Base-by-base conservation (phyloP, 2,329 filamentous ascomycete genomes). In the Westerdykella sp. region DNA sequence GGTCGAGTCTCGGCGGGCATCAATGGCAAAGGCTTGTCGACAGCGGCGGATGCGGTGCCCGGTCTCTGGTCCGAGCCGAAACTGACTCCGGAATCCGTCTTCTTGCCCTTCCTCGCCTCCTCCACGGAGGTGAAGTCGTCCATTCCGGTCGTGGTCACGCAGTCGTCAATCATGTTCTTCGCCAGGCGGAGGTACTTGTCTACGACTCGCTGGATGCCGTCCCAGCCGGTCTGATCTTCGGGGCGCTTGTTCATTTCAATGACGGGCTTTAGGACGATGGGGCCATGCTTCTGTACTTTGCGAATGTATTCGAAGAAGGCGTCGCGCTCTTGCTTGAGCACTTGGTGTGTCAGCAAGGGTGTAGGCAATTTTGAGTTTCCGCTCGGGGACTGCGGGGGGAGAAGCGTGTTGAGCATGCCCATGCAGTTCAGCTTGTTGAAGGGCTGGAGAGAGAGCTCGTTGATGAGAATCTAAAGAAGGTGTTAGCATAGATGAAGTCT, bases 381-480 rank as follows among this genome's bases (percentile, higher is more conserved):
- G 14, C 69, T 69, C 13, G 65, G 62, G 35, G 70, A 69, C 34
- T 75, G 69, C 2, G 81, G 79, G 6, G 81, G 81, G 49, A 83
- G 79, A 23, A 84, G 69, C 9, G 80, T 84, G 65, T 84, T 84
- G 40, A 84, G 74, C 74, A 84, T 80, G 41, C 79, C 81, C 49
- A 83, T 72, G 57, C 80, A 82, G 59, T 83, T 83, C 54, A 76
- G 72, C 60, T 81, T 82, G 68, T 79, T 79, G 64, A 80, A 81
- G 1, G 79, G 79, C 25, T 73, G 68, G 23, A 81, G 68, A 21
- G 78, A 75, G 53, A 84, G 73, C 54, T 84, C 80, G 53, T 84
- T 83, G 62, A 84, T 76, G 57, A 84, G 66, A 45, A 79, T 77
- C 77, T 80, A 45, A 18, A 22, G 34, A 23, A 31, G 40, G 42